Evolutionary conservation across 805 yeast genomes (phyloP).

Genomic region (Groenewaldozyma tartarivorans): DNA sequence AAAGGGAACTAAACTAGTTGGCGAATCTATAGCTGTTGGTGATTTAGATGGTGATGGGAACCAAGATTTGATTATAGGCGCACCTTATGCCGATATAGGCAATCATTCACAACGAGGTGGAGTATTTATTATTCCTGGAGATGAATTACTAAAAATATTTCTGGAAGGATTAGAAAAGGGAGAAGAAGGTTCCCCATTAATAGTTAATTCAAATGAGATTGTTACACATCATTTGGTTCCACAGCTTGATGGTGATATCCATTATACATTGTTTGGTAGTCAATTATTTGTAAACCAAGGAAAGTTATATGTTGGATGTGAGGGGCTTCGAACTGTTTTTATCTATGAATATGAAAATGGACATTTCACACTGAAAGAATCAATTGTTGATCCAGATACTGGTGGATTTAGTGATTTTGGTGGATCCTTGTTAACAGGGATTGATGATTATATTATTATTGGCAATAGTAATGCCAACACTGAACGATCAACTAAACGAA

Average conservation of each 20-base stretch:
- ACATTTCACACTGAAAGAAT: slow-evolving; percentile 9
- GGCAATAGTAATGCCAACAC: slow-evolving; percentile 26
- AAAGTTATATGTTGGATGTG: slow-evolving; percentile 29
- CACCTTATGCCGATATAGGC: slow-evolving; percentile 33
- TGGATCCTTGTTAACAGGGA: slow-evolving; percentile 16
- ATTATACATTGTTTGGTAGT: slow-evolving; percentile 37
- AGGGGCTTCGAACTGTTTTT: slow-evolving; percentile 31
- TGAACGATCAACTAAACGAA: slow-evolving; percentile 1
- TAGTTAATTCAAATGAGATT: no score
- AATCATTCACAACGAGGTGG: slow-evolving; percentile 29
- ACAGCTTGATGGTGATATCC: slow-evolving; percentile 8
- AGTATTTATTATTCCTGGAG: slow-evolving; percentile 28
- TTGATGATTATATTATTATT: slow-evolving; percentile 24
- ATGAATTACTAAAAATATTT: slow-evolving; percentile 14
- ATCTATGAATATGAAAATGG: slow-evolving; percentile 24
- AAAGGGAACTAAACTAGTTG: slow-evolving; percentile 37
- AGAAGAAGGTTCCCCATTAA: no score
- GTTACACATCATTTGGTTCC: no score
- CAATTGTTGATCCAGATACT: not conserved
- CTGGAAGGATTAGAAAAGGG: no score
- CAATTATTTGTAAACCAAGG: slow-evolving; percentile 23
- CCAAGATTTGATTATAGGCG: slow-evolving; percentile 36
- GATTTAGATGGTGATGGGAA: slow-evolving; percentile 32
- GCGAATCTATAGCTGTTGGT: slow-evolving; percentile 25
- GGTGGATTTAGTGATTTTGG: slow-evolving; percentile 20